phyloP scores from a whole-genome alignment of 1,139 yeast genomes.

The Sugiyamaella castrensis region DNA sequence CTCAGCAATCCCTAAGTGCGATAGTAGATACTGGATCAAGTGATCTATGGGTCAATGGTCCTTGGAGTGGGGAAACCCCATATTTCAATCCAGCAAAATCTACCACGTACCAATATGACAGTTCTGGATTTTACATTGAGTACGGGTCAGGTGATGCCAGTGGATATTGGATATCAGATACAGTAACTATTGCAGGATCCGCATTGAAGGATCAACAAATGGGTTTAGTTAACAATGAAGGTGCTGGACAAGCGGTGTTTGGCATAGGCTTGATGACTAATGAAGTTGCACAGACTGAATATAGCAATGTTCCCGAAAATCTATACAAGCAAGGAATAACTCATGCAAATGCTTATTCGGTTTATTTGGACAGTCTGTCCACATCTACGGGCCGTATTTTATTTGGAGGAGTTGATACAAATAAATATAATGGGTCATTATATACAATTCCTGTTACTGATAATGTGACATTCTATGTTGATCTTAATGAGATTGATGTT shows the following conservation, averaged over 20 bases:
- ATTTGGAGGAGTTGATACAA: constrained; percentile 60
- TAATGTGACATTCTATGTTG: constrained; percentile 20
- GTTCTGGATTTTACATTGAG: constrained; percentile 24
- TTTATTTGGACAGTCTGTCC: constrained; percentile 46
- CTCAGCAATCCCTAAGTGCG: constrained; percentile 39
- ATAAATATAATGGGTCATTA: constrained; percentile 50
- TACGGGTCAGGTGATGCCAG: constrained; percentile 31
- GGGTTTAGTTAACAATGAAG: constrained; percentile 46
- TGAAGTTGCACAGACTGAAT: constrained; percentile 32
- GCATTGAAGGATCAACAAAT: constrained; percentile 42
- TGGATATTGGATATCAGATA: constrained; percentile 52
- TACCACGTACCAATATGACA: constrained; percentile 23
- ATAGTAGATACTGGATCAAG: constrained; percentile 48
- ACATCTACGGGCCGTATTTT: constrained; percentile 48
- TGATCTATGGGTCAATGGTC: constrained; percentile 45
- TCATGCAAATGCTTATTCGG: constrained; percentile 49
- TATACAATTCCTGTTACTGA: constrained; percentile 29
- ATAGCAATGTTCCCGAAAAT: constrained; percentile 26
- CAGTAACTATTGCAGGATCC: constrained; percentile 40
- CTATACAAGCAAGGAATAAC: constrained; percentile 35
- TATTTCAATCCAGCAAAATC: constrained; percentile 26
- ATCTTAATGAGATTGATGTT: constrained; percentile 18
- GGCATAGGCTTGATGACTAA: constrained; percentile 51
- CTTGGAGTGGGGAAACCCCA: constrained; percentile 26
- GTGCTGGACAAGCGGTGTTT: constrained; percentile 48